A percentile compares a stretch with the other conserved stretches of the same genome.
phyloP scores from a whole-genome alignment of 2,329 filamentous ascomycete genomes.

The Diaporthe citriasiana region DNA sequence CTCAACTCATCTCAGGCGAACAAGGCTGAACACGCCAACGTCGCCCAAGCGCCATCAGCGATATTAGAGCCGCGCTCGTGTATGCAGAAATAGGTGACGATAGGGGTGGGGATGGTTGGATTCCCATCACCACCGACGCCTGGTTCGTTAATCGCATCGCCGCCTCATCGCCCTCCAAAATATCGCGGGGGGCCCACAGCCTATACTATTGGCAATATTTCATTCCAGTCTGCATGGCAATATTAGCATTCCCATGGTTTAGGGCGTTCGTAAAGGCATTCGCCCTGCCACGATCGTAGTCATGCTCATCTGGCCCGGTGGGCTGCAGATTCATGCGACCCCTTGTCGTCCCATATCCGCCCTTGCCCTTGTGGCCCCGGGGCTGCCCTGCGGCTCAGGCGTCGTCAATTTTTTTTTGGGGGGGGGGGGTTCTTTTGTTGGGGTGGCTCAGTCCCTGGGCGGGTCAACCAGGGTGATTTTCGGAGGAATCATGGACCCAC shows the following conservation, averaged over 20 bases:
- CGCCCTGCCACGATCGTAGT: slow-evolving; percentile 25
- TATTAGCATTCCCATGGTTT: slow-evolving; percentile 19
- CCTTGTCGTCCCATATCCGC: slow-evolving; percentile 37
- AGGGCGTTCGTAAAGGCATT: slow-evolving; percentile 18
- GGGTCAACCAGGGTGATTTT: slow-evolving; percentile 20
- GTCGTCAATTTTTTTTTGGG: slow-evolving; percentile 18
- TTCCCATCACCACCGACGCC: neutral
- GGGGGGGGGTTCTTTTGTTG: neutral
- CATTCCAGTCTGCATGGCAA: slow-evolving; percentile 26
- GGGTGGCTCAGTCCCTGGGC: slow-evolving; percentile 21
- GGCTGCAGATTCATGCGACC: slow-evolving; percentile 42
- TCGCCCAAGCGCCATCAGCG: neutral
- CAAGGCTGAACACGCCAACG: slow-evolving; percentile 23
- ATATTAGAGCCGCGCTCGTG: neutral
- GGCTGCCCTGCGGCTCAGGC: slow-evolving; percentile 23
- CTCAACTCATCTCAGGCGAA: neutral
- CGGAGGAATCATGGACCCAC: slow-evolving; percentile 24
- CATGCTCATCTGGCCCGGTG: slow-evolving; percentile 41
- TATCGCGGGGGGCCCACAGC: slow-evolving; percentile 4
- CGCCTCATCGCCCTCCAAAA: slow-evolving; percentile 16
- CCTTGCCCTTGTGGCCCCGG: neutral
- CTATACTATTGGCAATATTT: slow-evolving; percentile 41
- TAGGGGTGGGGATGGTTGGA: neutral
- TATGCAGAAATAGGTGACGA: neutral
- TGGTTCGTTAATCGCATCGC: slow-evolving; percentile 23